Conservation (phyloP, 2,329 filamentous ascomycete genomes). For the Alternaria sp. region DNA sequence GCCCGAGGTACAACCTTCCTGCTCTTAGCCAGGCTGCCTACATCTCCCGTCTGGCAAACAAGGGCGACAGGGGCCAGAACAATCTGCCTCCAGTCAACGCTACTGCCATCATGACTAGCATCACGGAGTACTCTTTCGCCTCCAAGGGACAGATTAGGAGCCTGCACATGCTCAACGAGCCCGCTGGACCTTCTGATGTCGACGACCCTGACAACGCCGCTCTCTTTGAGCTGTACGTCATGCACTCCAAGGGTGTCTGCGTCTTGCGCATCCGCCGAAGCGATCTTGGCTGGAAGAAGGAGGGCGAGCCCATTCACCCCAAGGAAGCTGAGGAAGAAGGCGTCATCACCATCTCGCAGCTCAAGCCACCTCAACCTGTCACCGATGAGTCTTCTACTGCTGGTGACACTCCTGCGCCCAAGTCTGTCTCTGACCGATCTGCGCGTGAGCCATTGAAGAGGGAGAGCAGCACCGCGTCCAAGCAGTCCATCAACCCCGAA, state of each 20-base stretch:
- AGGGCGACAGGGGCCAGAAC: conserved; percentile 58
- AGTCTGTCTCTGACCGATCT: conserved; percentile 45
- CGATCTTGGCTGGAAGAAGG: conserved; percentile 88
- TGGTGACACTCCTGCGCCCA: conserved; percentile 43
- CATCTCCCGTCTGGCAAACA: conserved; percentile 74
- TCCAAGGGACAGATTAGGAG: conserved; percentile 87
- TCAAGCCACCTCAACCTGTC: conserved; percentile 52
- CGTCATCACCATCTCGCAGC: conserved; percentile 74
- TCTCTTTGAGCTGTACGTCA: conserved; percentile 93
- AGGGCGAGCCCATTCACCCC: conserved; percentile 83
- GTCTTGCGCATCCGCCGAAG: conserved; percentile 84
- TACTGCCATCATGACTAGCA: conserved; percentile 95
- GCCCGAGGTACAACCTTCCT: conserved; percentile 84
- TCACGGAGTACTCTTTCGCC: conserved; percentile 91
- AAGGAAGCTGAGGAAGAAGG: conserved; percentile 78
- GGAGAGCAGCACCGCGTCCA: conserved; percentile 41
- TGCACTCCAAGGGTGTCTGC: conserved; percentile 97
- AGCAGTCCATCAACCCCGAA: conserved; percentile 46
- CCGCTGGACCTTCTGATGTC: conserved; percentile 65
- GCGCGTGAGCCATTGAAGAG: conserved; percentile 45
- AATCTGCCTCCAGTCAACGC: conserved; percentile 81
- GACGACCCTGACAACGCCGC: conserved; percentile 69
- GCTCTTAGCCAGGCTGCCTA: conserved; percentile 87
- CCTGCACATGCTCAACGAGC: conserved; percentile 81
- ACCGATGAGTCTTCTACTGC: conserved; percentile 49